Evolutionary conservation across 140 eudicot species (phyloP).

Genomic region (Flaveria floridana): DNA sequence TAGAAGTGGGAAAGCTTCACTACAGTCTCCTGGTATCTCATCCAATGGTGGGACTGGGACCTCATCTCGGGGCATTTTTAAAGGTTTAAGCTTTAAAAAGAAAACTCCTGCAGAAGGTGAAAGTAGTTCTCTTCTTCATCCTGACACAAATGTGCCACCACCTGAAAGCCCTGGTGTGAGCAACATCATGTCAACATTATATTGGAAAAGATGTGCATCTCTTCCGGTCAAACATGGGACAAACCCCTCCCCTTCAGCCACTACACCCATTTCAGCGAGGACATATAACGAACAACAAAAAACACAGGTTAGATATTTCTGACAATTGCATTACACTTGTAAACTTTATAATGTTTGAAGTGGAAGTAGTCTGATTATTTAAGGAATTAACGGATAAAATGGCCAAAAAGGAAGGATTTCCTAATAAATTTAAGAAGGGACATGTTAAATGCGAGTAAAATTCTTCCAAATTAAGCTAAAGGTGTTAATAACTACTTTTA

Average conservation of each 20-base stretch:
- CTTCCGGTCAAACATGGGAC: slow-evolving; percentile 76
- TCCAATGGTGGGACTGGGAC: slow-evolving; percentile 47
- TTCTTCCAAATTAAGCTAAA: background rate
- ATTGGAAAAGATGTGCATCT: slow-evolving; percentile 63
- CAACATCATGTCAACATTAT: slow-evolving; percentile 33
- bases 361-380: background rate
- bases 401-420: background rate
- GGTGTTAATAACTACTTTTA: background rate
- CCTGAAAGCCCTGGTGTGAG: slow-evolving; percentile 52
- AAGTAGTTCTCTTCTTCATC: slow-evolving; percentile 68
- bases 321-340: background rate
- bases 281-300: slow-evolving; percentile 52
- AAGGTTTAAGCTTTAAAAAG: slow-evolving; percentile 74
- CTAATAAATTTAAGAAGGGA: background rate
- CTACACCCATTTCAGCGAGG: slow-evolving; percentile 65
- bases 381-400: background rate
- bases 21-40: slow-evolving; percentile 51
- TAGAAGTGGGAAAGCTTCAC: slow-evolving; percentile 48
- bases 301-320: slow-evolving; percentile 41
- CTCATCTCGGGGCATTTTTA: slow-evolving; percentile 55
- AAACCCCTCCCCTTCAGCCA: slow-evolving; percentile 48
- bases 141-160: slow-evolving; percentile 40
- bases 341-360: background rate
- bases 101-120: slow-evolving; percentile 50
- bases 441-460: background rate